Conservation (phyloP, 805 yeast genomes). For the Candida ponderosae region DNA sequence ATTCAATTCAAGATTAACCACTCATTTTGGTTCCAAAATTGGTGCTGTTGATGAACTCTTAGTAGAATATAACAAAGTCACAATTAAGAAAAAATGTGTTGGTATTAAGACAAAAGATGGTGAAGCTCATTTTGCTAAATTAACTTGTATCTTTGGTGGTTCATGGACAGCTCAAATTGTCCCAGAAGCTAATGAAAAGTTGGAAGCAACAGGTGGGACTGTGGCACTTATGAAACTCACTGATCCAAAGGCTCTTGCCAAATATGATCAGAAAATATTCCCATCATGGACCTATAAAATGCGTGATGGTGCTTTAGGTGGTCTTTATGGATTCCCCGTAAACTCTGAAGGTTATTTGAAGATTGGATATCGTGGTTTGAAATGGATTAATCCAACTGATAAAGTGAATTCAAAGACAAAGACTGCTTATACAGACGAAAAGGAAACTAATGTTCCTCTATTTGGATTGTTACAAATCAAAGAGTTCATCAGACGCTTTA, state of each 20-base stretch:
- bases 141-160: slow-evolving; percentile 8
- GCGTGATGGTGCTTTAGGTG: slow-evolving; percentile 23
- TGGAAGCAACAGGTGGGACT: slow-evolving; percentile 25
- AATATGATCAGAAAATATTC: slow-evolving; percentile 14
- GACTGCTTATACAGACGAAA: slow-evolving; percentile 18
- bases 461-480: slow-evolving; percentile 20
- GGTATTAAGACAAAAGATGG: slow-evolving; percentile 14
- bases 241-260: slow-evolving; percentile 8
- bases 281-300: slow-evolving; percentile 24
- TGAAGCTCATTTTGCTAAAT: slow-evolving; percentile 1
- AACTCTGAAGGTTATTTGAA: slow-evolving; percentile 18
- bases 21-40: slow-evolving; percentile 13
- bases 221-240: slow-evolving; percentile 19
- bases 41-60: slow-evolving; percentile 11
- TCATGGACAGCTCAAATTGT: slow-evolving; percentile 13
- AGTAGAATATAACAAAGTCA: slow-evolving; percentile 4
- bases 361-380: slow-evolving; percentile 23
- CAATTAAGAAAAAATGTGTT: slow-evolving; percentile 13
- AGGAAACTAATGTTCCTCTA: slow-evolving; percentile 21
- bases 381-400: slow-evolving; percentile 20
- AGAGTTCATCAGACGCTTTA: slow-evolving; percentile 14
- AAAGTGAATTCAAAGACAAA: slow-evolving; percentile 16
- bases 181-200: slow-evolving; percentile 21
- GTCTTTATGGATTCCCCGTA: slow-evolving; percentile 23
- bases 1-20: slow-evolving; percentile 12